Percentiles rank a stretch among this genome's conserved stretches.
These are phyloP conservation scores for Bolboschoenus planiculmis DNA, from an alignment of 176 grass and related monocot genomes.

Conservation along the genomic window DNA sequence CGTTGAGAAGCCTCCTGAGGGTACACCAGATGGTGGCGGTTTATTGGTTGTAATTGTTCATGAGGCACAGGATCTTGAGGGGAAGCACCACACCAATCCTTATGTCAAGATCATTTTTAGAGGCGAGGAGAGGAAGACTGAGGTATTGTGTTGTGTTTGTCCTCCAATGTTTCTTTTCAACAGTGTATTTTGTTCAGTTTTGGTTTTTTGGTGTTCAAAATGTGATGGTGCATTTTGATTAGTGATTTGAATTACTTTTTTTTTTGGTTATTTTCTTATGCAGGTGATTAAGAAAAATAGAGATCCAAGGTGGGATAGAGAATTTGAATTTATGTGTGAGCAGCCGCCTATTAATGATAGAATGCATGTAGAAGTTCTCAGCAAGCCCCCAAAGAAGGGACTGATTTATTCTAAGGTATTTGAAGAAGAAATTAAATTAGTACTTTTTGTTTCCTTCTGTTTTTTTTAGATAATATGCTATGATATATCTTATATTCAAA, in stretches of 20 bases:
- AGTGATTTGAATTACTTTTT: not conserved
- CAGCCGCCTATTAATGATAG: conserved; percentile 73
- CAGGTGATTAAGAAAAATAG: conserved; percentile 92
- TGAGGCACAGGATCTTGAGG: conserved; percentile 88
- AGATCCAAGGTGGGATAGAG: conserved; percentile 78
- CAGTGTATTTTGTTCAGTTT: not conserved
- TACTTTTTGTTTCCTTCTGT: not conserved
- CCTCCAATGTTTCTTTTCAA: not conserved
- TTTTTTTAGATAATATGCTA: not conserved
- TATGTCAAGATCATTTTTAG: conserved; percentile 71
- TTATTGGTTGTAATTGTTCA: conserved; percentile 71
- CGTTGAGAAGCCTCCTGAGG: conserved; percentile 52
- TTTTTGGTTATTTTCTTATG: not conserved
- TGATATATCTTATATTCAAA: not conserved
- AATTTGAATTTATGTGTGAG: conserved; percentile 87
- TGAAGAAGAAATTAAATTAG: not conserved
- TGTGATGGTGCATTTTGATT: not conserved
- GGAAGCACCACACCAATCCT: conserved; percentile 88
- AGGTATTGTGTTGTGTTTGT: conserved; percentile 39
- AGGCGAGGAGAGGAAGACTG: conserved; percentile 83
- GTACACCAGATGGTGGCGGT: conserved; percentile 66
- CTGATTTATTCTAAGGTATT: conserved; percentile 86
- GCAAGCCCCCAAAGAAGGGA: conserved; percentile 59
- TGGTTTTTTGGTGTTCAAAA: not conserved
- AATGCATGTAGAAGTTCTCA: conserved; percentile 73